A percentile compares a stretch with the other conserved stretches of the same genome.
These are phyloP conservation scores for Ceratobasidium sp. DNA, from an alignment of 1,284 basidiomycete genomes.

Conservation along the genomic window DNA sequence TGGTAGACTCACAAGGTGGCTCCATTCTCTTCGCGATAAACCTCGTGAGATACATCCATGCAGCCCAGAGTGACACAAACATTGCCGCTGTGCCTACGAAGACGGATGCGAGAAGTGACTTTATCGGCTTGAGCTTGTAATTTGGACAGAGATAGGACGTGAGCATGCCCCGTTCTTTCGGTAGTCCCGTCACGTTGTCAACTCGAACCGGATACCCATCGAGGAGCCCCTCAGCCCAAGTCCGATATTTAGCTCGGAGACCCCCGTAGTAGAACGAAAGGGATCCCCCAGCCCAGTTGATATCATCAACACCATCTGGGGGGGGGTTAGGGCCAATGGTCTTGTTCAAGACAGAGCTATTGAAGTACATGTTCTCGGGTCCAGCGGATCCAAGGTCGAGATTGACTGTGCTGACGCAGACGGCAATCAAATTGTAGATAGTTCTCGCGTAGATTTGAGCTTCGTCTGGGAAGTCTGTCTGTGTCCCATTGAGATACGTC, in stretches of 20 bases:
- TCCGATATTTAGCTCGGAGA: slow-evolving; percentile 16
- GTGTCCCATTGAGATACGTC: slow-evolving; percentile 12
- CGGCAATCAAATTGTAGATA: not conserved
- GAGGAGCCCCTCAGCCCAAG: slow-evolving; percentile 34
- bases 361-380: slow-evolving; percentile 10
- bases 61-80: slow-evolving; percentile 21
- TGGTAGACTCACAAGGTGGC: slow-evolving; percentile 25
- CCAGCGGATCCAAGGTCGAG: slow-evolving; percentile 2
- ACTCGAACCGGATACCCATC: not conserved
- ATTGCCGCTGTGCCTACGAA: slow-evolving; percentile 38
- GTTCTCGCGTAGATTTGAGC: not conserved
- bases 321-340: not conserved
- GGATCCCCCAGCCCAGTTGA: not conserved
- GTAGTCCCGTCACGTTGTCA: not conserved
- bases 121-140: slow-evolving; percentile 19
- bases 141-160: slow-evolving; percentile 29
- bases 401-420: slow-evolving; percentile 1
- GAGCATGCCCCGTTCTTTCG: not conserved
- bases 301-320: not conserved
- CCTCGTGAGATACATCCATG: slow-evolving; percentile 27
- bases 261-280: slow-evolving; percentile 21
- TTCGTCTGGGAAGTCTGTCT: not conserved
- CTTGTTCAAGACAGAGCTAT: not conserved
- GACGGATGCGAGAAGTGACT: slow-evolving; percentile 11
- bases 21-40: slow-evolving; percentile 23